Evolutionary conservation across 1,284 basidiomycete species (phyloP).

Genomic region (Anthracocystis panici-leucophaei): DNA sequence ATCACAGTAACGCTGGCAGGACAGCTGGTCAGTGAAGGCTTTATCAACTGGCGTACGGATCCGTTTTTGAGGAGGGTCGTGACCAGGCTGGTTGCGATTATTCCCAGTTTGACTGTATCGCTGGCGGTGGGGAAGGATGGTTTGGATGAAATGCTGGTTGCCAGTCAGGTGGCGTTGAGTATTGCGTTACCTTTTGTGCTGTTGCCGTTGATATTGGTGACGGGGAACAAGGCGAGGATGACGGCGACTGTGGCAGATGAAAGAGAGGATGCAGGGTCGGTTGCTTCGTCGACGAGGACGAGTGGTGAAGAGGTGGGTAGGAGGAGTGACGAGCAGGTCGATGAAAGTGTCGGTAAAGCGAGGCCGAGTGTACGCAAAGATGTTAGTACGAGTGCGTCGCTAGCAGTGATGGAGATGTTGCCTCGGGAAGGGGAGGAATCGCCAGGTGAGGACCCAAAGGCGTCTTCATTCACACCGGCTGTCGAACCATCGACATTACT

Average conservation of each 20-base stretch:
- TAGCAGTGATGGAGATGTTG: conserved; percentile 19
- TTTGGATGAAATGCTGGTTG: conserved; percentile 84
- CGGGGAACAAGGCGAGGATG: conserved; percentile 55
- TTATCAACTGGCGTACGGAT: conserved; percentile 88
- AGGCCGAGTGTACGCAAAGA: conserved; percentile 6
- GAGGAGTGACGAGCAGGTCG: conserved; percentile 1
- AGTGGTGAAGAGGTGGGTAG: conserved; percentile 12
- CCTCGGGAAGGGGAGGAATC: conserved; percentile 2
- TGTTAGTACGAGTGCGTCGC: conserved; percentile 10
- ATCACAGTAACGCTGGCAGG: conserved; percentile 93
- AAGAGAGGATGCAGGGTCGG: neutral
- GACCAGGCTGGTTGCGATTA: conserved; percentile 84
- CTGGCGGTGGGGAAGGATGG: conserved; percentile 80
- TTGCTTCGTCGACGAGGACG: conserved; percentile 15
- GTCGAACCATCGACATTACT: neutral
- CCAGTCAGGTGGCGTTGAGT: conserved; percentile 86
- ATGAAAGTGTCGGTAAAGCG: neutral
- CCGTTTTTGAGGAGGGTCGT: conserved; percentile 83
- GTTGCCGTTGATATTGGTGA: conserved; percentile 62
- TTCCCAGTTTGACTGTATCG: conserved; percentile 88
- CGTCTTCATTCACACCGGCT: neutral
- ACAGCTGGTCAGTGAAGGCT: conserved; percentile 91
- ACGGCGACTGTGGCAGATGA: conserved; percentile 26
- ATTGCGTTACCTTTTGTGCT: conserved; percentile 81
- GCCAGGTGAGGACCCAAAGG: conserved; percentile 6